These are phyloP conservation scores for Macrolepiota albuminosa DNA, from an alignment of 768 basidiomycete species.

Conservation along the genomic window DNA sequence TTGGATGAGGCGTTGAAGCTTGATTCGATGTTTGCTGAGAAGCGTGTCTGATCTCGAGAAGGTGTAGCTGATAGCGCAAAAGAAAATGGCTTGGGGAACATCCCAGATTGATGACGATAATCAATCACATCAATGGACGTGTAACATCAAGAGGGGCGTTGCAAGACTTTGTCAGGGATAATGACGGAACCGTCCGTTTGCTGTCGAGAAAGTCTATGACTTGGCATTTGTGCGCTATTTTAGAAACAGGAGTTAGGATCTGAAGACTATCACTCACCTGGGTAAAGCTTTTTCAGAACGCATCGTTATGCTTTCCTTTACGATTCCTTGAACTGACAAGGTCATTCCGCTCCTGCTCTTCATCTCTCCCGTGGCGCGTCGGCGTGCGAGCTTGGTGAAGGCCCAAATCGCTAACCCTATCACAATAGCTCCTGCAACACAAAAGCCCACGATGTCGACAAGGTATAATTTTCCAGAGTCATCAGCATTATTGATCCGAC, in stretches of 20 bases:
- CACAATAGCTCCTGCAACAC: constrained; percentile 37
- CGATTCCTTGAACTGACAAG: constrained; percentile 44
- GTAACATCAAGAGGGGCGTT: constrained; percentile 22
- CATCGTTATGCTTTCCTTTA: constrained; percentile 25
- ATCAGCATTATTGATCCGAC: constrained; percentile 11
- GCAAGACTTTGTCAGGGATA: constrained; percentile 47
- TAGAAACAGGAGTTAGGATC: background rate
- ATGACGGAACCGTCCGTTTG: constrained; percentile 41
- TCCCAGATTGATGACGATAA: constrained; percentile 38
- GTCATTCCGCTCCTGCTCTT: constrained; percentile 38
- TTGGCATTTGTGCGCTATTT: background rate
- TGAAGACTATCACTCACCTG: background rate
- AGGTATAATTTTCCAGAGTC: constrained; percentile 17
- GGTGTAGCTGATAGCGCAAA: constrained; percentile 27
- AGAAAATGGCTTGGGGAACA: constrained; percentile 37
- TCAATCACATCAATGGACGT: constrained; percentile 38
- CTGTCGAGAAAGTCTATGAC: constrained; percentile 33
- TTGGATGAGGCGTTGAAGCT: constrained; percentile 19
- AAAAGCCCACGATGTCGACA: constrained; percentile 47
- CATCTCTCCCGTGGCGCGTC: constrained; percentile 30
- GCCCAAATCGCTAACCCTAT: constrained; percentile 40
- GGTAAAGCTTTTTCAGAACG: background rate
- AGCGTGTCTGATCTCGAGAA: constrained; percentile 5
- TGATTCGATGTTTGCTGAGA: constrained; percentile 18
- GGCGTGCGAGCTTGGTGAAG: constrained; percentile 34